Evolutionary conservation across 805 yeast species (phyloP).

Genomic region (Kodamaea sagamina): DNA sequence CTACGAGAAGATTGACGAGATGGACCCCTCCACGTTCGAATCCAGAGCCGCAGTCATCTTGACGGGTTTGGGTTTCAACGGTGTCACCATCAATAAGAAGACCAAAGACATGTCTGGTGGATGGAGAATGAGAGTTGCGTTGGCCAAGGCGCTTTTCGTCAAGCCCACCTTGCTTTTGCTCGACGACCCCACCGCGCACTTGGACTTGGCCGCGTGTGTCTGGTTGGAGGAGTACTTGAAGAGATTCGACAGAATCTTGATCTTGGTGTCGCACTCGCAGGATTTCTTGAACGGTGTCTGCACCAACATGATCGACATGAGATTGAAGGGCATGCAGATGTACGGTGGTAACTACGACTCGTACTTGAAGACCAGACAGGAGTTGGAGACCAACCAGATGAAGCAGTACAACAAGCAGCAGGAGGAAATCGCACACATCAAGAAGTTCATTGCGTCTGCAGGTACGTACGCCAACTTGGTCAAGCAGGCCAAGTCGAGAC

Average conservation of each 20-base stretch:
- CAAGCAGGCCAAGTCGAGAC: conserved; percentile 98
- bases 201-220: conserved; percentile 98
- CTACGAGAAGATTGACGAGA: conserved; percentile 91
- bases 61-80: conserved; percentile 95
- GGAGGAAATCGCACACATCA: conserved; percentile 97
- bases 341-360: conserved; percentile 99
- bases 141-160: conserved; percentile 96
- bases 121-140: conserved; percentile 99
- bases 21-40: conserved; percentile 97
- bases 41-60: conserved; percentile 93
- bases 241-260: conserved; percentile 89
- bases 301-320: conserved; percentile 97
- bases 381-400: conserved; percentile 96
- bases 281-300: conserved; percentile 99
- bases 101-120: conserved; percentile 99
- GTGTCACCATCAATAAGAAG: conserved; percentile 82
- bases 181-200: conserved; percentile 99
- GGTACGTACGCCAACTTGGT: conserved; percentile 99
- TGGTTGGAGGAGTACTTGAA: conserved; percentile 98
- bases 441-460: conserved; percentile 98
- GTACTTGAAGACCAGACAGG: conserved; percentile 90
- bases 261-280: conserved; percentile 95
- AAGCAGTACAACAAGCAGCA: conserved; percentile 96
- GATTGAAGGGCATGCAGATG: conserved; percentile 67
- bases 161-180: conserved; percentile 92